Conservation (phyloP, 768 basidiomycete species). For the Coprinopsis strossmayeri region DNA sequence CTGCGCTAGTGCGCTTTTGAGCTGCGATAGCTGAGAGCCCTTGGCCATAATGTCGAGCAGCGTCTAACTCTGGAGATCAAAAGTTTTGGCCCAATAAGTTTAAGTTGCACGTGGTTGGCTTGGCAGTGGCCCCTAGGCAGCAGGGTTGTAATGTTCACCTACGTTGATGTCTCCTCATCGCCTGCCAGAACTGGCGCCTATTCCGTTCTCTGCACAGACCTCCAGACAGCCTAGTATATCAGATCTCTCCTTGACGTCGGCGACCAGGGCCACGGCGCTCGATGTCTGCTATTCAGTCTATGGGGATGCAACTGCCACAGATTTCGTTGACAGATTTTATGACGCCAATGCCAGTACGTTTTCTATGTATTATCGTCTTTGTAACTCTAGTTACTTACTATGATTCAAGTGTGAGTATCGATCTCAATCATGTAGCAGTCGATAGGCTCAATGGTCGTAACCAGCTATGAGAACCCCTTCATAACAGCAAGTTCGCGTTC, state of each 20-base stretch:
- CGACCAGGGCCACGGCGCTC: conserved; percentile 51
- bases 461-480: conserved; percentile 74
- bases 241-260: conserved; percentile 28
- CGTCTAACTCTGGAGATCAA: conserved; percentile 13
- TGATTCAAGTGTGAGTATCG: too few species aligned
- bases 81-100: not conserved
- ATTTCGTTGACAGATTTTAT: conserved; percentile 56
- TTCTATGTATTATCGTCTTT: too few species aligned
- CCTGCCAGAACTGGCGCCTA: not conserved
- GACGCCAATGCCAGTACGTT: conserved; percentile 64
- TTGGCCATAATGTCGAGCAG: conserved; percentile 51
- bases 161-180: not conserved
- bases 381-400: too few species aligned
- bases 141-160: not conserved
- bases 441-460: not conserved
- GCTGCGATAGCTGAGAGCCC: conserved; percentile 86
- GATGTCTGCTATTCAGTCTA: conserved; percentile 71
- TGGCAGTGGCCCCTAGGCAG: not conserved
- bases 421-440: too few species aligned
- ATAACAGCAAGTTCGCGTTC: conserved; percentile 69
- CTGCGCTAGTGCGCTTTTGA: conserved; percentile 76
- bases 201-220: not conserved
- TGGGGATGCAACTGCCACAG: conserved; percentile 46
- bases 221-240: conserved; percentile 16
- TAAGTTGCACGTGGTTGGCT: not conserved